phyloP scores from a whole-genome alignment of 1,284 basidiomycete species.

The Marasmius sp. region DNA sequence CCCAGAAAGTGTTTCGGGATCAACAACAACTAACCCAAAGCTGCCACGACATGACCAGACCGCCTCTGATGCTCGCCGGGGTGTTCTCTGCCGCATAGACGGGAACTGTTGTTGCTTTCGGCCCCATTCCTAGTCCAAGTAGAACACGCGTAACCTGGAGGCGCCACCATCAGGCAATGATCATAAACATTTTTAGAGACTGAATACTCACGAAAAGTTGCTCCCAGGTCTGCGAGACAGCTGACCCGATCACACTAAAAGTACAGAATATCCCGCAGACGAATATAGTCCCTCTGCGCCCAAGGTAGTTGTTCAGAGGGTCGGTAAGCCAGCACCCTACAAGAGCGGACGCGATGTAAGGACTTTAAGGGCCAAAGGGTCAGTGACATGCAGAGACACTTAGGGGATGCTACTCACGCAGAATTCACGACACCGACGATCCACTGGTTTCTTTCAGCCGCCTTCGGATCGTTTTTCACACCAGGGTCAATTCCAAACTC shows the following conservation, averaged over 20 bases:
- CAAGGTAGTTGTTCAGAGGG: conserved; percentile 49
- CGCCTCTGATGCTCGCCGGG: conserved; percentile 65
- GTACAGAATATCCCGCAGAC: conserved; percentile 60
- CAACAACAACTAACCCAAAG: conserved; percentile 44
- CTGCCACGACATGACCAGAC: conserved; percentile 70
- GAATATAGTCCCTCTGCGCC: conserved; percentile 72
- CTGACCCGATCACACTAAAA: conserved; percentile 61
- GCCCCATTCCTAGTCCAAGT: conserved; percentile 69
- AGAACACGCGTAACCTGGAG: conserved; percentile 50
- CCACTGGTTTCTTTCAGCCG: conserved; percentile 40
- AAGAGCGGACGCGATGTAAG: conserved; percentile 40
- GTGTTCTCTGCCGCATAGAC: conserved; percentile 62
- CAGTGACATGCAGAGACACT: neutral
- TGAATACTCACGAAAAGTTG: conserved; percentile 36
- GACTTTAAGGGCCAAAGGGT: conserved; percentile 23
- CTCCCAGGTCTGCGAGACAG: conserved; percentile 55
- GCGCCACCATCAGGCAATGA: neutral
- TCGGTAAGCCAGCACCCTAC: conserved; percentile 50
- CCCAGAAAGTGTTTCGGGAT: neutral
- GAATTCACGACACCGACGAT: conserved; percentile 48
- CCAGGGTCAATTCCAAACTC: conserved; percentile 44
- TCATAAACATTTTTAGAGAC: neutral
- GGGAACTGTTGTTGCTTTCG: conserved; percentile 62
- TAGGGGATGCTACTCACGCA: conserved; percentile 27
- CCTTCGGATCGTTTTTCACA: conserved; percentile 24